Base-by-base conservation (phyloP, 345 rosid genomes). In the Clarkia xantiana region DNA sequence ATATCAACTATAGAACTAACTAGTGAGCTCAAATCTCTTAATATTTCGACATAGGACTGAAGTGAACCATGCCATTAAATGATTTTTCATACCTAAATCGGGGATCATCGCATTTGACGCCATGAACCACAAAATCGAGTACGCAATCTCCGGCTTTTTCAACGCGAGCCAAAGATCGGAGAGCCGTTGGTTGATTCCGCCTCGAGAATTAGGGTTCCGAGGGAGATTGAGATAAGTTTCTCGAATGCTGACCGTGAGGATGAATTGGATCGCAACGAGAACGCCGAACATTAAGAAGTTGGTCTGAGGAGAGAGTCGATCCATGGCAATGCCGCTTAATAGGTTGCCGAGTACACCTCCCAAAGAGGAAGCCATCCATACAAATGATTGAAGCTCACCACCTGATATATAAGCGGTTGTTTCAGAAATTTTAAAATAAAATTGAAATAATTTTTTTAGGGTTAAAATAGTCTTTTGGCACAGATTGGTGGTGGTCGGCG, bases 341-440 rank as follows among this genome's bases (percentile, higher is more conserved):
- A 86, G 76, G 67, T 79, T 86, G 8, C 98, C 98, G 1, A 91
- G 58, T 67, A 76, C 77, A 49, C 96, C 98, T 14, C 98, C 96
- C 4, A 62, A 64, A 59, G 96, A 71, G 57, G 79, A 65, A 67
- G 83, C 96, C 66, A 76, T 68, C 93, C 82, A 86, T 52, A 79
- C 94, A 61, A 79, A 91, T 25, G 98, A 90, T 64, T 83, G 81
- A 3, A 90, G 75, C 57, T 81, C 80, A 41, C 79, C 76, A 0
- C 80, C 72, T 18, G 78, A 54, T 38, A 80, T n/a, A n/a, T n/a
- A n/a, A n/a, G n/a, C n/a, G n/a, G n/a, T n/a, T n/a, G n/a, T n/a
- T n/a, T n/a, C n/a, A n/a, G n/a, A n/a, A n/a, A n/a, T n/a, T n/a
- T n/a, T n/a, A n/a, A n/a, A n/a, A n/a, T n/a, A n/a, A n/a, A n/a